Evolutionary conservation across 345 rosid species (phyloP), one percentile per base, ranked within the genome.

Genomic region (Syzygium oleosum): DNA sequence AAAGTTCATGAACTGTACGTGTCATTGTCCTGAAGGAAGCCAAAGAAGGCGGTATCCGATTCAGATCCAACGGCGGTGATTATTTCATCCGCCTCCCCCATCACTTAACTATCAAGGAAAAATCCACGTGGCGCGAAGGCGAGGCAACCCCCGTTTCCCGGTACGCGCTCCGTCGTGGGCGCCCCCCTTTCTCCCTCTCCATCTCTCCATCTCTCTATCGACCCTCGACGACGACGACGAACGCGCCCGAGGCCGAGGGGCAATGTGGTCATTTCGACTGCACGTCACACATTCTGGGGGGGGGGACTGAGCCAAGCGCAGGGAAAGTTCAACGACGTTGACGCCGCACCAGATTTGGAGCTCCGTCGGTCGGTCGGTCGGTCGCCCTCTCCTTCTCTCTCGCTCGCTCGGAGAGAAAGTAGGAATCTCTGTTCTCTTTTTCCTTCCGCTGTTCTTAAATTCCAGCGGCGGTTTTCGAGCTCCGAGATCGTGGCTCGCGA

Each of bases 331-430:
- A 52, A 89, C 88, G 92, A 87, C 91, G 92, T 88, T 88, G 93
- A 91, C 91, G 88, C 88, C 85, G 87, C 91, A 87, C 87, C 94
- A 86, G 90, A 77, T 51, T 91, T 87, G 85, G 83, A 88, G 90
- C 92, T 93, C 91, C 88, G 88, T 88, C 61, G 90, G 86, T 59
- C 86, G 85, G 2, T 59, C 86, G 85, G 13, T 51, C 79, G 56
- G 25, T 29, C 86, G 38, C 34, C 34, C 53, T 49, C 85, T 21
- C 56, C 51, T 2, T 31, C 54, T 51, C 86, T 41, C 15, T 84
- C 65, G 9, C 41, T 51, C 61, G 11, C 23, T 38, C 38, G 63
- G 46, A 84, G 59, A 29, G 85, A 84, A 29, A n/a, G 46, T 43
- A 6, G 46, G 85, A 51, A 31, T 29, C 23, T 15, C 55, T 1